These are phyloP conservation scores for Pistacia integerrima DNA, from an alignment of 345 rosid genomes.

Conservation along the genomic window DNA sequence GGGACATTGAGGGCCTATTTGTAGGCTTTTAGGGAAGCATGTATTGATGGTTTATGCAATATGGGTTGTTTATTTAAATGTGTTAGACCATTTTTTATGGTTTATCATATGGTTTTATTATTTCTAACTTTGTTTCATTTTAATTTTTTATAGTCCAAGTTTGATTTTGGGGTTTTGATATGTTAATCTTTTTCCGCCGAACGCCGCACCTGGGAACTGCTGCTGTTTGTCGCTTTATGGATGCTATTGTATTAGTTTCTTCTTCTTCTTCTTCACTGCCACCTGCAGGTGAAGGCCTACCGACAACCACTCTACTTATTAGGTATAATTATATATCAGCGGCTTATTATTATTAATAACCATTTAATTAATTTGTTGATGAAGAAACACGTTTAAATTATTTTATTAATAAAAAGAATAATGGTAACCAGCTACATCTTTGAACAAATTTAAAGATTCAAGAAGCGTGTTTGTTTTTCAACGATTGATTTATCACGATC, in stretches of 20 bases:
- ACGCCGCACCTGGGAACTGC: conserved; percentile 78
- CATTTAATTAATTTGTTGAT: not conserved
- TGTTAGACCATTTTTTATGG: conserved; percentile 9
- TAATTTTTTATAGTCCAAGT: conserved; percentile 1
- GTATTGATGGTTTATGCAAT: conserved; percentile 31
- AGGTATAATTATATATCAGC: conserved; percentile 12
- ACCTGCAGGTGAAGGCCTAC: conserved; percentile 30
- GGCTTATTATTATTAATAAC: not conserved
- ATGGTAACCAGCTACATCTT: not conserved
- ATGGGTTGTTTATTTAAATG: conserved; percentile 1
- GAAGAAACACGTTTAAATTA: not conserved
- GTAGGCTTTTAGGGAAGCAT: conserved; percentile 53
- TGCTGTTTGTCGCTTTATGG: conserved; percentile 53
- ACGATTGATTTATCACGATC: not conserved
- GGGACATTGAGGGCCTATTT: conserved; percentile 37
- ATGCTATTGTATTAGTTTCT: not conserved
- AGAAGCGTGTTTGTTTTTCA: too few relatives aligned
- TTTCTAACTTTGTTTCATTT: not conserved
- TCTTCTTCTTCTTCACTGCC: conserved; percentile 11
- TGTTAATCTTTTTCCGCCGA: conserved; percentile 50
- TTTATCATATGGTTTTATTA: conserved; percentile 10
- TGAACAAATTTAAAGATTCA: not conserved
- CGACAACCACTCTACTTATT: conserved; percentile 23
- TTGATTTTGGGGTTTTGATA: conserved; percentile 19
- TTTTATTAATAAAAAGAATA: not conserved